These are phyloP conservation scores for Colletotrichum camelliae DNA, from an alignment of 2,329 filamentous ascomycete genomes.

Conservation along the genomic window DNA sequence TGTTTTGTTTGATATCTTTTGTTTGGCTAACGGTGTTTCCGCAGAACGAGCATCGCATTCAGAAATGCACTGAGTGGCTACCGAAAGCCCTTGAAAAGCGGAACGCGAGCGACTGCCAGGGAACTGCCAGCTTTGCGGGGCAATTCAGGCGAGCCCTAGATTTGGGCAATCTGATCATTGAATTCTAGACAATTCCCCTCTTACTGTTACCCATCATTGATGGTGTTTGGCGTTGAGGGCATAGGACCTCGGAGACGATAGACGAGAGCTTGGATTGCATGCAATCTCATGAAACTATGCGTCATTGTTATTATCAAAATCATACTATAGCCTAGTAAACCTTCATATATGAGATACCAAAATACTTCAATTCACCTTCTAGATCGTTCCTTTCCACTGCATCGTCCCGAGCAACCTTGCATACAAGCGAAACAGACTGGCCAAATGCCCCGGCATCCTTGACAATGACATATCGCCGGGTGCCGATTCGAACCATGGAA, in stretches of 20 bases:
- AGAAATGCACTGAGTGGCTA: slow-evolving; percentile 70
- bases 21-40: background rate
- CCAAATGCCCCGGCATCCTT: background rate
- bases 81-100: slow-evolving; percentile 61
- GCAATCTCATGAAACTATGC: background rate
- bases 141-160: slow-evolving; percentile 55
- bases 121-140: slow-evolving; percentile 57
- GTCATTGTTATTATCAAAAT: background rate
- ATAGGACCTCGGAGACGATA: background rate
- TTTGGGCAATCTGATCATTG: slow-evolving; percentile 35
- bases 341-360: background rate
- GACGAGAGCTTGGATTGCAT: background rate
- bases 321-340: background rate
- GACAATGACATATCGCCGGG: background rate
- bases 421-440: background rate
- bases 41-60: slow-evolving; percentile 65
- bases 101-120: slow-evolving; percentile 59
- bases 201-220: background rate
- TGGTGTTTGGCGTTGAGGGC: background rate
- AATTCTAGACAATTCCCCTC: slow-evolving; percentile 22
- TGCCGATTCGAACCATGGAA: background rate
- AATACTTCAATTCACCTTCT: background rate
- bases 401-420: background rate
- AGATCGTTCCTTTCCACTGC: background rate
- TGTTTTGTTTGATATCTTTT: background rate